phyloP scores from a whole-genome alignment of 805 yeast species.

The Wickerhamomyces pijperi region DNA sequence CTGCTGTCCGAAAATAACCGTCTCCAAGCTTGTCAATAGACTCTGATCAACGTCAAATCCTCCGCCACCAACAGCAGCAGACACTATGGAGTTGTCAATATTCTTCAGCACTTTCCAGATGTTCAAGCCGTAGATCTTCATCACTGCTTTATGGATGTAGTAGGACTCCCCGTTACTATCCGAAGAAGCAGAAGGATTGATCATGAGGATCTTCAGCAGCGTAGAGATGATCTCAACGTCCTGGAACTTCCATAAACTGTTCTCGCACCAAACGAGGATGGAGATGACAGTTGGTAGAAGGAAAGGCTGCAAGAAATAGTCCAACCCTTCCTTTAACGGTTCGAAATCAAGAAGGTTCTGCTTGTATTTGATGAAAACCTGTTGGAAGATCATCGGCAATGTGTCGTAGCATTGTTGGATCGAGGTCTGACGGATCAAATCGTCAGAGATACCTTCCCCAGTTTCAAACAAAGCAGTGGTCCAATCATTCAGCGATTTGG shows the following conservation, averaged over 20 bases:
- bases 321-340: slow-evolving; percentile 66
- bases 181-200: slow-evolving; percentile 22
- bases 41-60: slow-evolving; percentile 1
- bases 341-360: slow-evolving; percentile 45
- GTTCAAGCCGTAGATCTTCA: slow-evolving; percentile 15
- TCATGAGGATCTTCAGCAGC: slow-evolving; percentile 26
- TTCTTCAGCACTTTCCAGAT: slow-evolving; percentile 8
- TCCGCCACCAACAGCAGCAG: background rate
- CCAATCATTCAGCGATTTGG: slow-evolving; percentile 53
- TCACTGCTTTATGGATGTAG: slow-evolving; percentile 30
- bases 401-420: slow-evolving; percentile 57
- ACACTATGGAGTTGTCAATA: slow-evolving; percentile 4
- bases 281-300: slow-evolving; percentile 46
- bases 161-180: slow-evolving; percentile 34
- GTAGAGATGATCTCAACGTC: slow-evolving; percentile 25
- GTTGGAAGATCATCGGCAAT: slow-evolving; percentile 65
- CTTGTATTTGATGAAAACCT: slow-evolving; percentile 52
- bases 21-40: slow-evolving; percentile 1
- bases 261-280: slow-evolving; percentile 39
- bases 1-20: no score
- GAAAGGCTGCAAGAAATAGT: slow-evolving; percentile 76
- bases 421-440: slow-evolving; percentile 54
- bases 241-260: slow-evolving; percentile 25
- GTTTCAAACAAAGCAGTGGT: slow-evolving; percentile 69
- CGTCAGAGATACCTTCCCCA: slow-evolving; percentile 72